phyloP scores from a whole-genome alignment of 2,329 filamentous ascomycete genomes.

The Chalaropsis thielavioides region DNA sequence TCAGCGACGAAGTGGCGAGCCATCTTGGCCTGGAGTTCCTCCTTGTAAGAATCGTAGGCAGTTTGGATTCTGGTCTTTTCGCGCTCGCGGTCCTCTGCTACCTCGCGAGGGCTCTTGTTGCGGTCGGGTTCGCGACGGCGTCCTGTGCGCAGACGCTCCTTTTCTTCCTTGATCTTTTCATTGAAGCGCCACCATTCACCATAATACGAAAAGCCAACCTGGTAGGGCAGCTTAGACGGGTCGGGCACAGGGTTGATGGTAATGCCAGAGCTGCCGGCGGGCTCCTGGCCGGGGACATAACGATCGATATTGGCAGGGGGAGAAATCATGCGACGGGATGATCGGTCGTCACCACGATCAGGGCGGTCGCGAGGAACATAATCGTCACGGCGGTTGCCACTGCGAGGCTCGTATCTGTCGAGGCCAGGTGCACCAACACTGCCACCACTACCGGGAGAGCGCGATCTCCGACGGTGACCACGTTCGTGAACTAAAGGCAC shows the following conservation, averaged over 20 bases:
- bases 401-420: constrained; percentile 62
- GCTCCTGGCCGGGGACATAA: constrained; percentile 63
- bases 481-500: constrained; percentile 38
- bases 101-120: constrained; percentile 48
- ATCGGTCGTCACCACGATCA: constrained; percentile 40
- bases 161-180: constrained; percentile 69
- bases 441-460: constrained; percentile 44
- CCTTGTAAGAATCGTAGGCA: constrained; percentile 52
- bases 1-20: constrained; percentile 78
- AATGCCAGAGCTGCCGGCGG: constrained; percentile 28
- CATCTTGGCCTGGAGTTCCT: constrained; percentile 60
- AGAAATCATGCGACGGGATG: constrained; percentile 41
- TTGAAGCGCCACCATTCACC: constrained; percentile 78
- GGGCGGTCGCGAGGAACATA: constrained; percentile 37
- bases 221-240: constrained; percentile 57
- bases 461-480: constrained; percentile 45
- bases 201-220: constrained; percentile 75
- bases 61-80: constrained; percentile 65
- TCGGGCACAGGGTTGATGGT: constrained; percentile 54
- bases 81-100: constrained; percentile 59
- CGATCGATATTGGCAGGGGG: constrained; percentile 64
- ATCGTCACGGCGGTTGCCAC: constrained; percentile 42
- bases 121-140: constrained; percentile 51
- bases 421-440: constrained; percentile 27
- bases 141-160: constrained; percentile 55